Conservation (phyloP, 2,329 filamentous ascomycete genomes). For the Lachnellula subtilissima region DNA sequence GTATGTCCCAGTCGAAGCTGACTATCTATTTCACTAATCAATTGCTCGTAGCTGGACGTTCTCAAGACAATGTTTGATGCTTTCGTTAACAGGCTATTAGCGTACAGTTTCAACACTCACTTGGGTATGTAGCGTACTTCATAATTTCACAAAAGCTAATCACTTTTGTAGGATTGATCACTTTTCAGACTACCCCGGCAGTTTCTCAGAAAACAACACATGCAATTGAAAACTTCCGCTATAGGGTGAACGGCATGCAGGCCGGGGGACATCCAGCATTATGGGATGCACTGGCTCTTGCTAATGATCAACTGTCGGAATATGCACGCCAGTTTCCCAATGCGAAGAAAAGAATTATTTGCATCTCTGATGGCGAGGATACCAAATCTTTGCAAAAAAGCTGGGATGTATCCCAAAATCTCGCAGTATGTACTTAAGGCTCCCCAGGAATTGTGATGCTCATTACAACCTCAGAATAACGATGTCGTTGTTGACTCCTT, state of each 20-base stretch:
- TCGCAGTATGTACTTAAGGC: neutral
- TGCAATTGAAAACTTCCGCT: slow-evolving; percentile 6
- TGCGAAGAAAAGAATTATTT: slow-evolving; percentile 9
- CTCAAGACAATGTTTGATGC: slow-evolving; percentile 12
- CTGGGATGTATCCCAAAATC: neutral
- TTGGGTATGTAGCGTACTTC: neutral
- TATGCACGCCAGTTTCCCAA: slow-evolving; percentile 8
- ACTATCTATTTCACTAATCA: neutral
- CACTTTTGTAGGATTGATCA: slow-evolving; percentile 3
- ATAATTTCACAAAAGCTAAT: neutral
- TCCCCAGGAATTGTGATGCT: neutral
- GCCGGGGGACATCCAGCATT: slow-evolving; percentile 4
- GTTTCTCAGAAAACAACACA: slow-evolving; percentile 2
- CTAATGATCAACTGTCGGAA: slow-evolving; percentile 4
- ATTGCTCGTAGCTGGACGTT: slow-evolving; percentile 3
- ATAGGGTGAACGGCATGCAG: slow-evolving; percentile 4
- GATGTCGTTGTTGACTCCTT: slow-evolving; percentile 6
- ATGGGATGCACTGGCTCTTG: slow-evolving; percentile 7
- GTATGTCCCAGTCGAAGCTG: neutral
- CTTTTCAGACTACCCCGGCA: slow-evolving; percentile 2
- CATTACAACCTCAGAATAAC: neutral
- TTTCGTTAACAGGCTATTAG: slow-evolving; percentile 6
- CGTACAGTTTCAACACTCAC: slow-evolving; percentile 7
- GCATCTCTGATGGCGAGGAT: slow-evolving; percentile 5
- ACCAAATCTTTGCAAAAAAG: neutral